These are phyloP conservation scores for Pichia insulana DNA, from an alignment of 805 yeast species.

Conservation along the genomic window DNA sequence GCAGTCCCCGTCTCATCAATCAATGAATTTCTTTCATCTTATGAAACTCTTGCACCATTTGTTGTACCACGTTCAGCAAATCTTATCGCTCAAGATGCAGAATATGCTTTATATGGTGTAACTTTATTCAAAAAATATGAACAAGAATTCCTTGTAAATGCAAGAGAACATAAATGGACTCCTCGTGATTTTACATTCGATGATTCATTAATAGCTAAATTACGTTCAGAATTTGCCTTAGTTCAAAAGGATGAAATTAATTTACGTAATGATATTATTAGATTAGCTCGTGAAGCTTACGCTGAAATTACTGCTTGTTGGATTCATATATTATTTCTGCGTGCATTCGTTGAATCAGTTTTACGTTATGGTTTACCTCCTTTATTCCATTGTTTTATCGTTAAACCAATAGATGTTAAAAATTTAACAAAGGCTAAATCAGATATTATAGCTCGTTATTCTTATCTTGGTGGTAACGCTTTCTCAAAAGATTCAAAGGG, in stretches of 20 bases:
- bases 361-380: conserved; percentile 97
- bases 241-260: conserved; percentile 69
- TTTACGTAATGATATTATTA: conserved; percentile 64
- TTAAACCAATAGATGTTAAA: conserved; percentile 32
- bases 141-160: conserved; percentile 55
- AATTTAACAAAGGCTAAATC: conserved; percentile 50
- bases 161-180: conserved; percentile 81
- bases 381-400: conserved; percentile 52
- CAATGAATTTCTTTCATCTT: conserved; percentile 52
- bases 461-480: conserved; percentile 88
- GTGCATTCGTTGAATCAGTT: conserved; percentile 87
- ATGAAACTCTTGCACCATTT: conserved; percentile 70
- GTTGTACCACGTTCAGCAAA: conserved; percentile 90
- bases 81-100: conserved; percentile 61
- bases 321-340: conserved; percentile 82
- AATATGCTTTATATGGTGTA: conserved; percentile 64
- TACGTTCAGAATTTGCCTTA: conserved; percentile 70
- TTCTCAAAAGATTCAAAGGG: conserved; percentile 62
- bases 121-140: conserved; percentile 79
- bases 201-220: conserved; percentile 60
- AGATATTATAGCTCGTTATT: conserved; percentile 66
- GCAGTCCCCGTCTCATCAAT: conserved; percentile 73
- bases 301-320: conserved; percentile 77
- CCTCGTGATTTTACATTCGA: conserved; percentile 90
- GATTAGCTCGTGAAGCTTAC: conserved; percentile 85